Base-by-base conservation (phyloP, 108 stramenopile species). In the Nitzschia palea region DNA sequence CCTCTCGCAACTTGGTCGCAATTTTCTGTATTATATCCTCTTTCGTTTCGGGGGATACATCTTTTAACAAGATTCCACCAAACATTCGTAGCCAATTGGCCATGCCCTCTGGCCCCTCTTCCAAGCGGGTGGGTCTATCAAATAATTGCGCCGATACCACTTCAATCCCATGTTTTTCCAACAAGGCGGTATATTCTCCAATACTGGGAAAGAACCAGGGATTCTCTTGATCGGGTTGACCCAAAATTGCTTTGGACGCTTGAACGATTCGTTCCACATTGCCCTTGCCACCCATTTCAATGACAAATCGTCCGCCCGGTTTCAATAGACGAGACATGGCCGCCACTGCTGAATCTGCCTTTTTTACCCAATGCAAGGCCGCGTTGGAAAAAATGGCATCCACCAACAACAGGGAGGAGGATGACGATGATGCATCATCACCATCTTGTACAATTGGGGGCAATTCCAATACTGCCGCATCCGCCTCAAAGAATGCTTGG, bases 361-460 rank as follows among this genome's bases (percentile, higher is more conserved):
- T 62, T 20, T 59, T 59, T 12, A 85, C 54, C 84, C 84, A 85
- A 56, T 85, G 84, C 0, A 85, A 74, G 9, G 80, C 80, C n/a
- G 84, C 84, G 56, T 85, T 85, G 33, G 76, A 79, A 54, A 85
- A 81, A 0, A 85, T 68, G 4, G 80, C 80, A 44, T 84, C 83
- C 53, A 70, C 55, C n/a, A n/a, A n/a, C n/a, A n/a, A n/a, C n/a
- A n/a, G n/a, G n/a, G n/a, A n/a, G n/a, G n/a, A n/a, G n/a, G n/a
- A n/a, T n/a, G n/a, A n/a, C n/a, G n/a, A n/a, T n/a, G n/a, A n/a
- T n/a, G n/a, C n/a, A n/a, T n/a, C n/a, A n/a, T n/a, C n/a, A 3
- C 8, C 44, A 28, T 54, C 33, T n/a, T 62, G 35, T 20, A 1
- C 12, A 10, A n/a, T 44, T 5, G 36, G 14, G 37, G 51, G 52